Evolutionary conservation across 2,329 filamentous ascomycete species (phyloP), one percentile per base, ranked within the genome.

Genomic region (Lecanicillium sp.): DNA sequence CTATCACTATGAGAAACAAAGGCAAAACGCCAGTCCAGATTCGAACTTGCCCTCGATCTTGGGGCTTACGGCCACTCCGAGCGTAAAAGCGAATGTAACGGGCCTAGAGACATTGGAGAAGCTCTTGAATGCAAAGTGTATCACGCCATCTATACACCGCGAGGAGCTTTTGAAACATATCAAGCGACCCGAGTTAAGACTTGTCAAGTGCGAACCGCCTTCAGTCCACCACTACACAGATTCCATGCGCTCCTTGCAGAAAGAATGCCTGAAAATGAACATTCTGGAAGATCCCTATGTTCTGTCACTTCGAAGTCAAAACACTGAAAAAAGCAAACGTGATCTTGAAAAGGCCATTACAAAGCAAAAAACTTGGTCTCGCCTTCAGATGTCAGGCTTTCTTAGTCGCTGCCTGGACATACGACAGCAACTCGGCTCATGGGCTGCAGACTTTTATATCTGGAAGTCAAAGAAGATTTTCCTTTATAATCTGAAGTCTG

Each of bases 61-160:
- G 5, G 90, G 89, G 0, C 70, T 95, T 20, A 90, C 85, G 6
- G 90, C 90, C 1, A 94, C 86, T 52, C 89, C 89, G 0, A 76
- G 87, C 3, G 80, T 84, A 54, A 78, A 72, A 48, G 79, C 76
- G 1, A 75, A 74, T 14, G 61, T 73, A 1, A 65, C 69, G 2
- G 75, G 75, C 29, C 69, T 91, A 12, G 67, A 77, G 62, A 60
- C 63, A 4, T 74, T 95, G 6, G 89, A 95, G 60, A 54, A 62
- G 3, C 87, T 85, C 33, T 68, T 95, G 36, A 75, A 90, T 60
- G 78, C 87, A 1, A 70, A 78, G 26, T 86, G 84, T 54, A 77
- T 75, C 51, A 84, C 83, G 1, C 90, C 90, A 0, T 83, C 77
- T 3, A 58, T 75, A 2, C 79, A 90, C 58, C 76, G 85, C 2